These are phyloP conservation scores for Mrakia gelida DNA, from an alignment of 768 basidiomycete species.

Conservation along the genomic window DNA sequence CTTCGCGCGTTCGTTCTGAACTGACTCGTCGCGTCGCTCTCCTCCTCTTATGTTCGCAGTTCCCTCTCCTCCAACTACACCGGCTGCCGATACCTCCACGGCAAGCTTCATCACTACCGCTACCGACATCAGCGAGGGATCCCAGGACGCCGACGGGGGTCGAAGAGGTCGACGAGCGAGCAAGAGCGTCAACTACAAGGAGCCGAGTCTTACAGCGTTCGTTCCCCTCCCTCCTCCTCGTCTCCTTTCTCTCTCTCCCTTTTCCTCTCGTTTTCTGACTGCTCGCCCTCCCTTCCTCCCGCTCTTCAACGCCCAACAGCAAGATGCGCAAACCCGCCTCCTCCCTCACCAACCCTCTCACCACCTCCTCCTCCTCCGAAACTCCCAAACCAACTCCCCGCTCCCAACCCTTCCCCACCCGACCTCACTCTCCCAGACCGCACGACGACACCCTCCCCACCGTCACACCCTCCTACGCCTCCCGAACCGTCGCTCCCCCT, in stretches of 20 bases:
- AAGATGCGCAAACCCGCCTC: slow-evolving; percentile 27
- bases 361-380: neutral
- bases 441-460: neutral
- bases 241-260: neutral
- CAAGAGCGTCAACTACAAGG: slow-evolving; percentile 32
- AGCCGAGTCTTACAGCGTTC: slow-evolving; percentile 28
- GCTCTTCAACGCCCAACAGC: neutral
- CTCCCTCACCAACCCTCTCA: neutral
- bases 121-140: slow-evolving; percentile 9
- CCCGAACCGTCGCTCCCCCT: neutral
- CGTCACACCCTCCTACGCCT: neutral
- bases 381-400: neutral
- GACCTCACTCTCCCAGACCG: neutral
- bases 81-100: neutral
- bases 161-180: slow-evolving; percentile 19
- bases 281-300: too few species aligned
- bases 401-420: slow-evolving; percentile 8
- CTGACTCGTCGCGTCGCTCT: neutral
- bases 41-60: neutral
- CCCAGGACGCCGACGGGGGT: slow-evolving; percentile 6
- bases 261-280: neutral
- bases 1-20: too few species aligned
- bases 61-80: neutral
- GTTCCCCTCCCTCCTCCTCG: neutral
- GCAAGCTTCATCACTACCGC: neutral